phyloP scores from a whole-genome alignment of 2,329 filamentous ascomycete genomes.

The Aspergillus proliferans region DNA sequence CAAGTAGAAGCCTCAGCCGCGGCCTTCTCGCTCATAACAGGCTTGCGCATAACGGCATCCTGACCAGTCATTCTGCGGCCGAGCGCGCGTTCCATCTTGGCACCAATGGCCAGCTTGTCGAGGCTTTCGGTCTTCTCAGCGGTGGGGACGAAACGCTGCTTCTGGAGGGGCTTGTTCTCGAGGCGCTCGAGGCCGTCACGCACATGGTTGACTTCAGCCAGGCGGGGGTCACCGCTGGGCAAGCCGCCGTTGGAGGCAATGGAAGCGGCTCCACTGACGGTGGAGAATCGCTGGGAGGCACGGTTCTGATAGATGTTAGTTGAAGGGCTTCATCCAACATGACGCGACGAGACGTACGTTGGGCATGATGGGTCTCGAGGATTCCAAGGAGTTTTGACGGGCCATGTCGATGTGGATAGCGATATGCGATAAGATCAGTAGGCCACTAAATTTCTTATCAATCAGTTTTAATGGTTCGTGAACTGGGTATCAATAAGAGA shows the following conservation, averaged over 20 bases:
- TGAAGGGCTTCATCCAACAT: background rate
- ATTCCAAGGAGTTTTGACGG: constrained; percentile 45
- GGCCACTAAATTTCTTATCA: too few relatives aligned
- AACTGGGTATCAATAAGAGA: background rate
- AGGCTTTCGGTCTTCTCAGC: constrained; percentile 76
- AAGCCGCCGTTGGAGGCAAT: constrained; percentile 41
- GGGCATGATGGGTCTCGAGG: constrained; percentile 51
- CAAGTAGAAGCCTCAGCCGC: constrained; percentile 10
- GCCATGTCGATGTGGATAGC: constrained; percentile 20
- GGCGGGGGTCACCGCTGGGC: constrained; percentile 45
- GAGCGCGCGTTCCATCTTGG: constrained; percentile 83
- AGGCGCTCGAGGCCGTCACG: constrained; percentile 76
- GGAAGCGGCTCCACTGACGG: constrained; percentile 44
- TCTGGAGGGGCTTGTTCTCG: constrained; percentile 77
- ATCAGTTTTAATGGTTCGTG: too few relatives aligned
- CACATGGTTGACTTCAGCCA: constrained; percentile 66
- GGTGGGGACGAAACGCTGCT: constrained; percentile 73
- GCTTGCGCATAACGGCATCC: constrained; percentile 73
- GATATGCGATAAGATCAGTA: background rate
- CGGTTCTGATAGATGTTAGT: constrained; percentile 35
- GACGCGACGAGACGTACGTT: constrained; percentile 34
- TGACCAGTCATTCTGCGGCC: constrained; percentile 80
- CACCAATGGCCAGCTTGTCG: constrained; percentile 79
- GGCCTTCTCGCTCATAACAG: constrained; percentile 38
- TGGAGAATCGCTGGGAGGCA: constrained; percentile 49